phyloP scores from a whole-genome alignment of 257 asterid species.

The Petrea volubilis region DNA sequence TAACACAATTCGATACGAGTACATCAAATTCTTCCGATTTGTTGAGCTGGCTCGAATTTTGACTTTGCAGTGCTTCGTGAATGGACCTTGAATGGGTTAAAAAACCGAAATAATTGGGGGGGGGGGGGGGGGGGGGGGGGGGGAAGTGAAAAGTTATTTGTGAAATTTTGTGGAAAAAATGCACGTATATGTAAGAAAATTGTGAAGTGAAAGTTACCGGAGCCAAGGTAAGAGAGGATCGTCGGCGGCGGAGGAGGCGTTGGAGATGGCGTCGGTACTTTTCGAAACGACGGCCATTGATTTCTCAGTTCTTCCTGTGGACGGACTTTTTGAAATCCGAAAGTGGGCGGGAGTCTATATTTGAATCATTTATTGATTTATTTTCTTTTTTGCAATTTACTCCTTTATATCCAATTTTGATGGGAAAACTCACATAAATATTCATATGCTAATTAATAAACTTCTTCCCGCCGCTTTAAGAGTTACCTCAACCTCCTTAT shows the following conservation, averaged over 20 bases:
- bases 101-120: conserved; percentile 18
- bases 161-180: neutral
- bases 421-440: too few relatives aligned
- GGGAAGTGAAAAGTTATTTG: conserved; percentile 3
- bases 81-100: conserved; percentile 45
- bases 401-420: too few relatives aligned
- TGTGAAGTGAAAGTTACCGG: conserved; percentile 28
- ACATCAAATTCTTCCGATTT: conserved; percentile 39
- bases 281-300: conserved; percentile 52
- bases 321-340: conserved; percentile 25
- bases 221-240: conserved; percentile 80
- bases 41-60: conserved; percentile 25
- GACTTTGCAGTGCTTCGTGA: conserved; percentile 35
- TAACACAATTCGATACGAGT: conserved; percentile 51
- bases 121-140: too few relatives aligned
- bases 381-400: too few relatives aligned
- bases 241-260: conserved; percentile 29
- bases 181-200: neutral
- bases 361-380: too few relatives aligned
- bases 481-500: too few relatives aligned
- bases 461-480: too few relatives aligned
- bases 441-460: too few relatives aligned
- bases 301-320: conserved; percentile 18
- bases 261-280: conserved; percentile 25
- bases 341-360: conserved; percentile 31